Conservation (phyloP, 345 rosid genomes). For the Linum lewisii region DNA sequence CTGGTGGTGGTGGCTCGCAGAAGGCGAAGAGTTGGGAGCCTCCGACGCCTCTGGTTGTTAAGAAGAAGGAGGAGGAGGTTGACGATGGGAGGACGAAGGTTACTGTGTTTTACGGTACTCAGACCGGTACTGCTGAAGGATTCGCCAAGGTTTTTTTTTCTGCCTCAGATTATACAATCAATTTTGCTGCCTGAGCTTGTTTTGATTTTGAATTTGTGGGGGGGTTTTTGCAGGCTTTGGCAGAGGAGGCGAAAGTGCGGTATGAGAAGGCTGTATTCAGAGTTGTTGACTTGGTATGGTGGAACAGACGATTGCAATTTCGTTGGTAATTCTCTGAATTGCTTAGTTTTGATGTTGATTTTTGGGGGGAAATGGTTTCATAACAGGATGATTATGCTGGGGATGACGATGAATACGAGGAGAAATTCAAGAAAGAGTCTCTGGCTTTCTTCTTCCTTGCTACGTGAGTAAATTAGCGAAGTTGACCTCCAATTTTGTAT, state of each 20-base stretch:
- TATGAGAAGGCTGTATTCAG: conserved; percentile 74
- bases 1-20: conserved; percentile 33
- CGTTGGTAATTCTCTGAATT: background rate
- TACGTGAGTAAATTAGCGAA: conserved; percentile 45
- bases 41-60: conserved; percentile 47
- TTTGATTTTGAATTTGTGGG: background rate
- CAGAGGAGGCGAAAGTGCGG: conserved; percentile 79
- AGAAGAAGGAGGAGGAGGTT: conserved; percentile 39
- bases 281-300: conserved; percentile 74
- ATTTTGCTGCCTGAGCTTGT: background rate
- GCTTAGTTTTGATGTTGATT: background rate
- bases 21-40: conserved; percentile 32
- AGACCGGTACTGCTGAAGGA: conserved; percentile 82
- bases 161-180: too few species aligned
- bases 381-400: conserved; percentile 86
- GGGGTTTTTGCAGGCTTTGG: conserved; percentile 35
- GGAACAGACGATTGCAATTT: background rate
- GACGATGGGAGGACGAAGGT: conserved; percentile 51
- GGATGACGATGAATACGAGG: conserved; percentile 90
- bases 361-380: background rate
- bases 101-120: conserved; percentile 64
- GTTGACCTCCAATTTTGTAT: background rate
- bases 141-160: conserved; percentile 48
- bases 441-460: conserved; percentile 82
- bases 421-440: conserved; percentile 78